A percentile compares a stretch with the other conserved stretches of the same genome.
Evolutionary conservation across 1,284 basidiomycete species (phyloP).

Genomic region (Melampsora americana): DNA sequence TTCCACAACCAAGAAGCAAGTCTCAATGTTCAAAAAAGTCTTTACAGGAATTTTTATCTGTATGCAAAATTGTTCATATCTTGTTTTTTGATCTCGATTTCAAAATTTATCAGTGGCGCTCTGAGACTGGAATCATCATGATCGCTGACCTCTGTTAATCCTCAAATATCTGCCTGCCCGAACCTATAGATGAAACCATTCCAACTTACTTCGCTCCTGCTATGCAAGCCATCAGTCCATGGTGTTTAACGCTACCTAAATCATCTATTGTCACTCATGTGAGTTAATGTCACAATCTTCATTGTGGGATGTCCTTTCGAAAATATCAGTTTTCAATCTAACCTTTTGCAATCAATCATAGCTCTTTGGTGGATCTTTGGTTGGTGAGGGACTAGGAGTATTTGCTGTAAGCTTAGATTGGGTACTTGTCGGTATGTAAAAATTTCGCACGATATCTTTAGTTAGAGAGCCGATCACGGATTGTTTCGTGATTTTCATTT

Average conservation of each 20-base stretch:
- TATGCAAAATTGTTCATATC: neutral
- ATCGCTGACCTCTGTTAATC: neutral
- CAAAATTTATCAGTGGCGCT: neutral
- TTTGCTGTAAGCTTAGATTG: slow-evolving; percentile 35
- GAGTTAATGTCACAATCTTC: too few relatives aligned
- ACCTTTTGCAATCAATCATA: neutral
- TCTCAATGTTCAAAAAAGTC: slow-evolving; percentile 39
- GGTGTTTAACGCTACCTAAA: slow-evolving; percentile 29
- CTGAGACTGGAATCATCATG: neutral
- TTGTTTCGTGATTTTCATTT: neutral
- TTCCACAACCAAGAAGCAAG: slow-evolving; percentile 1
- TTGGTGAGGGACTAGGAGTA: slow-evolving; percentile 37
- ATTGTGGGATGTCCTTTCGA: too few relatives aligned
- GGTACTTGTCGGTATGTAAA: slow-evolving; percentile 17
- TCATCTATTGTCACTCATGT: slow-evolving; percentile 9
- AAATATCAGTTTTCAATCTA: too few relatives aligned
- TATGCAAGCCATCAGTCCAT: slow-evolving; percentile 41
- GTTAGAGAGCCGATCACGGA: too few relatives aligned
- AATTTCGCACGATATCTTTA: neutral
- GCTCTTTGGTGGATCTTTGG: slow-evolving; percentile 36
- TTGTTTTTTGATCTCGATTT: neutral
- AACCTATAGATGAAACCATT: slow-evolving; percentile 27
- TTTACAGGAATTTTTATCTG: slow-evolving; percentile 20
- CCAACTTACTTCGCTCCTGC: slow-evolving; percentile 39
- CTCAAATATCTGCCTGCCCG: neutral